A percentile compares a stretch with the other conserved stretches of the same genome.
These are phyloP conservation scores for Lunularia cruciata DNA, from an alignment of 225 moss, liverwort and hornwort genomes.

Conservation along the genomic window DNA sequence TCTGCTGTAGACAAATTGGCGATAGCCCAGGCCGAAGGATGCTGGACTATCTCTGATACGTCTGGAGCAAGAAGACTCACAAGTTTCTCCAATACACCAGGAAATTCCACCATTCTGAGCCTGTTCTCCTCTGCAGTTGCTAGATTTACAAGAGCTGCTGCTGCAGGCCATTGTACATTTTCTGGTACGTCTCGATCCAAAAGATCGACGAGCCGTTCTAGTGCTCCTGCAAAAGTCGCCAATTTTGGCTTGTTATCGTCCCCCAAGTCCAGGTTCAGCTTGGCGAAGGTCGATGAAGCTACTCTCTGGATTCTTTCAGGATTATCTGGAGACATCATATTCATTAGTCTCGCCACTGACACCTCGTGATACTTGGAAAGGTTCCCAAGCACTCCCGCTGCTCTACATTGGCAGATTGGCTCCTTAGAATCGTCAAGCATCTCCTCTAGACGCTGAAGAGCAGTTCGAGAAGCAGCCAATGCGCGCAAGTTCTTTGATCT, in stretches of 20 bases:
- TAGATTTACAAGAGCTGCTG: background rate
- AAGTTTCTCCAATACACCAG: background rate
- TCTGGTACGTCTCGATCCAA: background rate
- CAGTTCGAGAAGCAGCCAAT: background rate
- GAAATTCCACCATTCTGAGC: slow-evolving; percentile 1
- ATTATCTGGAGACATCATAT: background rate
- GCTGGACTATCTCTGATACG: background rate
- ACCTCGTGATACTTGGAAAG: slow-evolving; percentile 2
- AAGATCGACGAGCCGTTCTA: background rate
- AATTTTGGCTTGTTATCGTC: slow-evolving; percentile 5
- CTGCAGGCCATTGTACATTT: slow-evolving; percentile 3
- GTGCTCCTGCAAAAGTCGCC: background rate
- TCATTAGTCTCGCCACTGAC: slow-evolving; percentile 5
- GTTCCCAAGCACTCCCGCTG: slow-evolving; percentile 11
- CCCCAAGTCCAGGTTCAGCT: background rate
- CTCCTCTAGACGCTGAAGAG: background rate
- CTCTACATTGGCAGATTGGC: slow-evolving; percentile 11
- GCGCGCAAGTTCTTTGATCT: background rate
- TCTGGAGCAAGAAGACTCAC: slow-evolving; percentile 5
- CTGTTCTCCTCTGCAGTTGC: background rate
- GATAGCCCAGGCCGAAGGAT: background rate
- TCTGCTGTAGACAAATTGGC: slow-evolving; percentile 4
- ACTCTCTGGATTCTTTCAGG: slow-evolving; percentile 2
- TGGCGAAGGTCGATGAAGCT: slow-evolving; percentile 6
- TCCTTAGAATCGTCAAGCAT: slow-evolving; percentile 9